Percentiles rank a stretch among this genome's conserved stretches.
phyloP scores from a whole-genome alignment of 305 asterid genomes.

The Plantago coronopus region DNA sequence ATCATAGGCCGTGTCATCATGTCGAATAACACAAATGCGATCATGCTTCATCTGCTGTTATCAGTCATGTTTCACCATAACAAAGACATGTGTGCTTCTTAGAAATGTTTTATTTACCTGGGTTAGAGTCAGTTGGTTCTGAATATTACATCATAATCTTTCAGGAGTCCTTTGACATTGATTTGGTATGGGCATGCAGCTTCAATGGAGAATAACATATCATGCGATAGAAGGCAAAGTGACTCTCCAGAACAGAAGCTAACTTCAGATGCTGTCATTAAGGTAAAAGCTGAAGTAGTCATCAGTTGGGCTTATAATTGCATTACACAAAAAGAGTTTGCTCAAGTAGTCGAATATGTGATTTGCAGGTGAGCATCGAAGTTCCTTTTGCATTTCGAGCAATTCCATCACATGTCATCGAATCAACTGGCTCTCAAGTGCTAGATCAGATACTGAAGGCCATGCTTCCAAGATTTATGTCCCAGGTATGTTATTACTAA shows the following conservation, averaged over 20 bases:
- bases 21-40: background rate
- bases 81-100: background rate
- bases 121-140: slow-evolving; percentile 41
- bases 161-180: slow-evolving; percentile 88
- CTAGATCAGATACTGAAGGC: slow-evolving; percentile 70
- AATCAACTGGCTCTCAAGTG: slow-evolving; percentile 86
- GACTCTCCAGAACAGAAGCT: slow-evolving; percentile 61
- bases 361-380: slow-evolving; percentile 74
- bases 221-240: slow-evolving; percentile 46
- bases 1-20: too few species aligned
- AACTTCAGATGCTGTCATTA: slow-evolving; percentile 81
- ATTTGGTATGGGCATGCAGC: slow-evolving; percentile 95
- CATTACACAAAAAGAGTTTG: background rate
- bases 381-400: slow-evolving; percentile 88
- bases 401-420: slow-evolving; percentile 61
- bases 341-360: slow-evolving; percentile 16
- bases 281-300: slow-evolving; percentile 42
- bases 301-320: slow-evolving; percentile 6
- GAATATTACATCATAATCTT: slow-evolving; percentile 50
- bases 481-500: too few species aligned
- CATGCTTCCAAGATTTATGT: slow-evolving; percentile 94
- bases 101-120: slow-evolving; percentile 17
- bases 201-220: slow-evolving; percentile 74
- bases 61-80: background rate
- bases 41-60: background rate